Evolutionary conservation across 371 early-diverging fungal species (phyloP).

Genomic region (Scutellospora calospora): DNA sequence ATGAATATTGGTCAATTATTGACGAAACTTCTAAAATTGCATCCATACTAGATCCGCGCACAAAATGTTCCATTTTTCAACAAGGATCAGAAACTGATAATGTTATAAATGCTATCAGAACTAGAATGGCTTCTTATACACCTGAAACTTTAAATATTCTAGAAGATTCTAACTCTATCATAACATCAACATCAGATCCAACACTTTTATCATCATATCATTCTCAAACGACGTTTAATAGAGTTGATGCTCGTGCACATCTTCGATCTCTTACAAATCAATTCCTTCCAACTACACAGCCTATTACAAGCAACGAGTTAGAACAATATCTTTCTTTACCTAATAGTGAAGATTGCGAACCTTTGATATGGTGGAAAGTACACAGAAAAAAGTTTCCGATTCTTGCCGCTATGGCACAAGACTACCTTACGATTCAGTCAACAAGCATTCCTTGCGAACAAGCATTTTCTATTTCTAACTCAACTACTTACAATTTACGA

Average conservation of each 20-base stretch:
- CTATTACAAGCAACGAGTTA: background rate
- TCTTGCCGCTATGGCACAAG: background rate
- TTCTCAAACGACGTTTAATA: background rate
- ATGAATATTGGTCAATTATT: background rate
- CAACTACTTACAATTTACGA: no score
- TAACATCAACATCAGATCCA: no score
- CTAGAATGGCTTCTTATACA: no score
- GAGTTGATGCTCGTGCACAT: conserved; percentile 7
- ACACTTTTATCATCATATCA: no score
- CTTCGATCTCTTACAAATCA: background rate
- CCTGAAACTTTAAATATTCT: no score
- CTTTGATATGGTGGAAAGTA: background rate
- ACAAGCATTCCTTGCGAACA: conserved; percentile 21
- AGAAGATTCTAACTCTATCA: no score
- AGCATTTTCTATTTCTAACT: background rate
- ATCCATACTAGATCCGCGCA: background rate
- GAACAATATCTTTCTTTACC: background rate
- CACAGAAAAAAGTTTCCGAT: background rate
- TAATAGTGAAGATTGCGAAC: background rate
- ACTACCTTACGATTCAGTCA: conserved; percentile 5
- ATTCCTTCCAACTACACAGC: background rate
- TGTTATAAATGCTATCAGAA: no score
- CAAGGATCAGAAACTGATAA: no score
- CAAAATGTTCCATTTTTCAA: background rate
- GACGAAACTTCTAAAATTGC: background rate